A percentile compares a stretch with the other conserved stretches of the same genome.
phyloP scores from a whole-genome alignment of 2,329 filamentous ascomycete genomes.

The Aspergillus terreus region DNA sequence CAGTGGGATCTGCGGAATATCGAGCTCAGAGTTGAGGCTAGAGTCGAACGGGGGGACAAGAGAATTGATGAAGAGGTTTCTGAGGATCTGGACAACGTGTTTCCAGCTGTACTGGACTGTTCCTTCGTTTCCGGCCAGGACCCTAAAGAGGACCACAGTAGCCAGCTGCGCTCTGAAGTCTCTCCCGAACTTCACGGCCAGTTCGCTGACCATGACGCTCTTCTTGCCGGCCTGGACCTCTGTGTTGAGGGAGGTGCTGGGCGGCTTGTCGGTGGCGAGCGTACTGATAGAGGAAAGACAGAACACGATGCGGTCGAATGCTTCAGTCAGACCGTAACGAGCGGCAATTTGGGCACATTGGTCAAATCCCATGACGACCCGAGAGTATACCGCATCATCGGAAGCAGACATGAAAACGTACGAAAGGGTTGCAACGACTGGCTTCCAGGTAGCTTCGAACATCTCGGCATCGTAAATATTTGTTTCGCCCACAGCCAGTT shows the following conservation, averaged over 20 bases:
- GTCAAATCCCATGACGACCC: conserved; percentile 91
- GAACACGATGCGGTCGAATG: conserved; percentile 87
- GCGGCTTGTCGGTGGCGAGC: conserved; percentile 68
- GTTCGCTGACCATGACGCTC: conserved; percentile 97
- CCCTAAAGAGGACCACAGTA: conserved; percentile 89
- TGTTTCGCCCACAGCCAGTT: conserved; percentile 75
- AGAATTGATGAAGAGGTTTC: conserved; percentile 95
- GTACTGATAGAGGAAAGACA: conserved; percentile 89
- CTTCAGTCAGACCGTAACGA: conserved; percentile 76
- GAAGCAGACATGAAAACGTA: conserved; percentile 99
- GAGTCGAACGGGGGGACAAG: conserved; percentile 78
- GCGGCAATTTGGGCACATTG: conserved; percentile 92
- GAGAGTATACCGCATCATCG: conserved; percentile 90
- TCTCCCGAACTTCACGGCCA: conserved; percentile 90
- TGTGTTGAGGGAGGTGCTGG: conserved; percentile 86
- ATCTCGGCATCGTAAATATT: conserved; percentile 97
- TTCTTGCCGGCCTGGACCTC: conserved; percentile 90
- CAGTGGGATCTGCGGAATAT: conserved; percentile 77
- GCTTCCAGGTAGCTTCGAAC: conserved; percentile 94
- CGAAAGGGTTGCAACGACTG: conserved; percentile 88
- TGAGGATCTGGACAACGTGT: conserved; percentile 83
- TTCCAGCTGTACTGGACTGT: conserved; percentile 59
- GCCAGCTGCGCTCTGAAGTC: conserved; percentile 92
- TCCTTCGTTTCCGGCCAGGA: conserved; percentile 79
- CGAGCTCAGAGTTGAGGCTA: conserved; percentile 60